phyloP scores from a whole-genome alignment of 257 asterid genomes.

The Pogostemon cablin region DNA sequence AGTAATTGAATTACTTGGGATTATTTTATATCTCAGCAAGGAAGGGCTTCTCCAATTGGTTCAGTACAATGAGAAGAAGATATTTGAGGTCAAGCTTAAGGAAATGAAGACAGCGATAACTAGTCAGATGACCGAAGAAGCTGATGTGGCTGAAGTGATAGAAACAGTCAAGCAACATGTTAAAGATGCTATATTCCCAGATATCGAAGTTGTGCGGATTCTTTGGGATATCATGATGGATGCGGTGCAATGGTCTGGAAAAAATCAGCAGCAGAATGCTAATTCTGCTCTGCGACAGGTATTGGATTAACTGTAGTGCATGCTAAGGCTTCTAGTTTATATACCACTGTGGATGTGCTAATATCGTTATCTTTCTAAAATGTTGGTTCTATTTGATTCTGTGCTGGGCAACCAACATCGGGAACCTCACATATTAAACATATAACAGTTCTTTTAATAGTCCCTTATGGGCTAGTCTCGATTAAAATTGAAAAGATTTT shows the following conservation, averaged over 20 bases:
- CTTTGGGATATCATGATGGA: conserved; percentile 98
- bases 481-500: neutral
- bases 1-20: neutral
- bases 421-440: no score
- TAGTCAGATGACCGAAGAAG: conserved; percentile 78
- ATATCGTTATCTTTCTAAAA: neutral
- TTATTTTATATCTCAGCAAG: conserved; percentile 51
- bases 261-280: conserved; percentile 96
- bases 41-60: conserved; percentile 77
- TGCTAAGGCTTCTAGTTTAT: neutral
- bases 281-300: conserved; percentile 95
- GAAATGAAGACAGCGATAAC: conserved; percentile 88
- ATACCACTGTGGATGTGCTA: neutral
- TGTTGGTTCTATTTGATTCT: no score
- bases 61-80: conserved; percentile 81
- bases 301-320: conserved; percentile 7
- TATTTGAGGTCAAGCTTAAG: conserved; percentile 82
- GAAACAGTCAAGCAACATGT: conserved; percentile 93
- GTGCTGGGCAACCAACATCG: no score
- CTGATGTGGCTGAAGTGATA: conserved; percentile 80
- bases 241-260: conserved; percentile 98
- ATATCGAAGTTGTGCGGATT: conserved; percentile 81
- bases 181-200: conserved; percentile 90
- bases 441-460: no score
- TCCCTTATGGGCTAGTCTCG: no score